Evolutionary conservation across 495 filamentous ascomycete species (phyloP).

Genomic region (Neurospora sp.): DNA sequence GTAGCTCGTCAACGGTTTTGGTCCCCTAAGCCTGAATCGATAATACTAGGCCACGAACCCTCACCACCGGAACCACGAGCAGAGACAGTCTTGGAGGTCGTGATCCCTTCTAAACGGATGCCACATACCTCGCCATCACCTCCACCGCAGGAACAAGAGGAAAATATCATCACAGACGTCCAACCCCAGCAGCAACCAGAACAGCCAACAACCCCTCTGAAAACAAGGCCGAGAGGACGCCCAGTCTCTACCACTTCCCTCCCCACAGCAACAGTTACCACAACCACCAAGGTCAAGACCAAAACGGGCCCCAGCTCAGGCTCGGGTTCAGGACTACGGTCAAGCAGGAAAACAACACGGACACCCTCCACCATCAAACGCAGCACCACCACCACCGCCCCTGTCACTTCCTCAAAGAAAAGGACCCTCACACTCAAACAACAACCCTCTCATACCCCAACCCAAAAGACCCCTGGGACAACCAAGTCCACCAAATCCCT

Average conservation of each 20-base stretch:
- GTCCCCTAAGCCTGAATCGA: neutral
- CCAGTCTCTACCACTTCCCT: neutral
- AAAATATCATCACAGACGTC: neutral
- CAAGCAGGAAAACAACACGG: neutral
- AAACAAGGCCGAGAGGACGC: neutral
- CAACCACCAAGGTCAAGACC: neutral
- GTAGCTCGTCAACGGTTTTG: neutral
- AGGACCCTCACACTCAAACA: neutral
- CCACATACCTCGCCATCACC: neutral
- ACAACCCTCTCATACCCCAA: neutral
- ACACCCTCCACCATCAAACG: neutral
- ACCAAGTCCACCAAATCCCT: constrained; percentile 7
- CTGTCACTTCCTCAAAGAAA: neutral
- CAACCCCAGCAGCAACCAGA: neutral
- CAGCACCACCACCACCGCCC: neutral
- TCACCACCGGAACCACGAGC: neutral
- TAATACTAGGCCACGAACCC: neutral
- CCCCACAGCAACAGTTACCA: neutral
- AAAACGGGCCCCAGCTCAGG: neutral
- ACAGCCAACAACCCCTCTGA: neutral
- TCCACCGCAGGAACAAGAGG: neutral
- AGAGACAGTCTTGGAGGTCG: neutral
- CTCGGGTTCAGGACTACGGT: neutral
- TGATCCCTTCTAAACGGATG: neutral
- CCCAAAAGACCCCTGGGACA: neutral